Conservation (phyloP, 2,329 filamentous ascomycete genomes). For the Graphilbum sp. region DNA sequence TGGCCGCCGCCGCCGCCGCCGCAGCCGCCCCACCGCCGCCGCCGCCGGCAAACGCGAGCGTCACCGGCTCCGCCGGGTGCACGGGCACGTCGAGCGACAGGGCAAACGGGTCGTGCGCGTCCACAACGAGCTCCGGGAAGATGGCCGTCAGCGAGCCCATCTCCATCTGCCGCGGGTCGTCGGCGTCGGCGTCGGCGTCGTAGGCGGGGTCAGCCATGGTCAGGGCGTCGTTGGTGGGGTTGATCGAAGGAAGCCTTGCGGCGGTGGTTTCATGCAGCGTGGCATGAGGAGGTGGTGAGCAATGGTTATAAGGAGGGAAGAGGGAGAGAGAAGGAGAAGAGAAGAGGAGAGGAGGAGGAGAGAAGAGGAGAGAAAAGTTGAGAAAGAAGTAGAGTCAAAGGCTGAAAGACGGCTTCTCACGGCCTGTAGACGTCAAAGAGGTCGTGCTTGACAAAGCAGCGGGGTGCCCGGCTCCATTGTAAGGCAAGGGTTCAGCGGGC, state of each 20-base stretch:
- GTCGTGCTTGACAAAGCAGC: no score
- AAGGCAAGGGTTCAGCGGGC: no score
- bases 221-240: no score
- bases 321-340: background rate
- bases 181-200: constrained; percentile 14
- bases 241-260: no score
- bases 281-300: no score
- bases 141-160: constrained; percentile 46
- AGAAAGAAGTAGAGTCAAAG: no score
- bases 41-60: constrained; percentile 35
- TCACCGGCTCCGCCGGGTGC: constrained; percentile 34
- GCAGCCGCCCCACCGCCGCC: constrained; percentile 4
- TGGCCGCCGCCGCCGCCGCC: constrained; percentile 17
- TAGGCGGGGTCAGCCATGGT: constrained; percentile 1
- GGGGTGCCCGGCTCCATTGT: no score
- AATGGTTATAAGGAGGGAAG: background rate
- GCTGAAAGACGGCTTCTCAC: no score
- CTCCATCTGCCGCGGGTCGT: constrained; percentile 40
- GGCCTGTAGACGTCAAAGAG: no score
- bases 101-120: constrained; percentile 25
- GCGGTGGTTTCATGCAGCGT: no score
- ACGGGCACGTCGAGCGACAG: constrained; percentile 43
- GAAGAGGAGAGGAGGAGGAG: no score
- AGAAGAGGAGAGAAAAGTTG: no score
- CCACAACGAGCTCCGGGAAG: constrained; percentile 44